phyloP scores from a whole-genome alignment of 2,329 filamentous ascomycete genomes.

The Dothidotthia symphoricarpi region DNA sequence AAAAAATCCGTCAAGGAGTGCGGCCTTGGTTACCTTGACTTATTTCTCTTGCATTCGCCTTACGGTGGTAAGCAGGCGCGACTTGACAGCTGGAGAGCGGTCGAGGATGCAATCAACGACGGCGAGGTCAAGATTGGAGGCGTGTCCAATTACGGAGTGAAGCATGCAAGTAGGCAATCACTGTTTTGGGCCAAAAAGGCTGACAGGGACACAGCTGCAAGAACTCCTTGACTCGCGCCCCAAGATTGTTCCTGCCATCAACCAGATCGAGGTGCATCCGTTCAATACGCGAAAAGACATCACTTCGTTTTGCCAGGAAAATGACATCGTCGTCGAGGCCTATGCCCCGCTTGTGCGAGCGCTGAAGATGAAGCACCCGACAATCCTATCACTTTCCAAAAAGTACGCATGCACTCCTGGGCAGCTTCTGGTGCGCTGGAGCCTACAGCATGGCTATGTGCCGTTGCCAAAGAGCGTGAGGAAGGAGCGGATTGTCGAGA shows the following conservation, averaged over 20 bases:
- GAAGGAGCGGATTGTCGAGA: constrained; percentile 62
- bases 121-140: constrained; percentile 71
- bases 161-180: constrained; percentile 56
- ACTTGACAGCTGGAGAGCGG: constrained; percentile 70
- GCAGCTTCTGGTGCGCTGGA: constrained; percentile 77
- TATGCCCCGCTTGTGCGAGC: constrained; percentile 76
- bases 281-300: constrained; percentile 75
- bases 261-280: constrained; percentile 77
- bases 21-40: constrained; percentile 71
- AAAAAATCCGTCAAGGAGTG: constrained; percentile 62
- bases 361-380: constrained; percentile 66
- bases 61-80: constrained; percentile 69
- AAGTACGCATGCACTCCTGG: constrained; percentile 70
- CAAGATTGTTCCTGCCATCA: constrained; percentile 64
- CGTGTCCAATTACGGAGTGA: constrained; percentile 75
- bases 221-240: constrained; percentile 66
- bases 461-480: constrained; percentile 71
- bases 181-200: constrained; percentile 3
- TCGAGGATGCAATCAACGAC: constrained; percentile 71
- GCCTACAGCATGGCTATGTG: constrained; percentile 70
- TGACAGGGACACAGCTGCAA: constrained; percentile 53
- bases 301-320: constrained; percentile 61
- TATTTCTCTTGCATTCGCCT: constrained; percentile 77
- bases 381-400: constrained; percentile 59
- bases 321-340: constrained; percentile 71